These are phyloP conservation scores for Mortierella alpina DNA, from an alignment of 192 early-diverging fungal genomes.

Conservation along the genomic window DNA sequence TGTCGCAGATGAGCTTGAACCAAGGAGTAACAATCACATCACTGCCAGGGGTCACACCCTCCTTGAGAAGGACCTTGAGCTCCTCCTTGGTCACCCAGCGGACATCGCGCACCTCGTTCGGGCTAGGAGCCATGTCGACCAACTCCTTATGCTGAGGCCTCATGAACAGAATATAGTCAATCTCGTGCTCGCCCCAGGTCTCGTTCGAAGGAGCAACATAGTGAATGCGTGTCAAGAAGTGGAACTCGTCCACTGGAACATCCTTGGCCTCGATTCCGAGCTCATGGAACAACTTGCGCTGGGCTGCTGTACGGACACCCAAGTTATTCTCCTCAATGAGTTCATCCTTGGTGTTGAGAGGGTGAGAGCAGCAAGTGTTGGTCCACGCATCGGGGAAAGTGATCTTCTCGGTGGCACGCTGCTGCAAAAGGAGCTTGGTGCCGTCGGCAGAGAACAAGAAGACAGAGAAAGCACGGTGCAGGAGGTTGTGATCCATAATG, in stretches of 20 bases:
- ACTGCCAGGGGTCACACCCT: conserved; percentile 34
- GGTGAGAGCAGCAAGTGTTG: conserved; percentile 99
- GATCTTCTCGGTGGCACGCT: conserved; percentile 96
- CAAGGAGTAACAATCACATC: conserved; percentile 84
- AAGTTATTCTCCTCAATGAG: conserved; percentile 76
- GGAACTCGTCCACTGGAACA: conserved; percentile 85
- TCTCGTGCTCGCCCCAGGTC: conserved; percentile 98
- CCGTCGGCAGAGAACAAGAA: conserved; percentile 91
- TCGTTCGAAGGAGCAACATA: conserved; percentile 96
- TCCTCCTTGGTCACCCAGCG: conserved; percentile 88
- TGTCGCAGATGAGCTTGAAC: conserved; percentile 93
- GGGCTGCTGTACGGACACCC: conserved; percentile 89
- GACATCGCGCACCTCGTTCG: conserved; percentile 90
- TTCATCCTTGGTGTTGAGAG: conserved; percentile 83
- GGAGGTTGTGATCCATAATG: conserved; percentile 81
- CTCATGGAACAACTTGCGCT: conserved; percentile 95
- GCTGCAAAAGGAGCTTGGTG: conserved; percentile 91
- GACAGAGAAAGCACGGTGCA: conserved; percentile 97
- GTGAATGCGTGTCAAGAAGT: conserved; percentile 95
- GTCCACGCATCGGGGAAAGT: conserved; percentile 97
- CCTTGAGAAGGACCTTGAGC: conserved; percentile 59
- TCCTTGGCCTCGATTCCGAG: conserved; percentile 86
- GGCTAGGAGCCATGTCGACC: conserved; percentile 80
- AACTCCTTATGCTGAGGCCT: conserved; percentile 67
- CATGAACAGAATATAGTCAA: conserved; percentile 96